These are phyloP conservation scores for Thalassiosira mediterranea DNA, from an alignment of 352 stramenopile species.

Conservation along the genomic window DNA sequence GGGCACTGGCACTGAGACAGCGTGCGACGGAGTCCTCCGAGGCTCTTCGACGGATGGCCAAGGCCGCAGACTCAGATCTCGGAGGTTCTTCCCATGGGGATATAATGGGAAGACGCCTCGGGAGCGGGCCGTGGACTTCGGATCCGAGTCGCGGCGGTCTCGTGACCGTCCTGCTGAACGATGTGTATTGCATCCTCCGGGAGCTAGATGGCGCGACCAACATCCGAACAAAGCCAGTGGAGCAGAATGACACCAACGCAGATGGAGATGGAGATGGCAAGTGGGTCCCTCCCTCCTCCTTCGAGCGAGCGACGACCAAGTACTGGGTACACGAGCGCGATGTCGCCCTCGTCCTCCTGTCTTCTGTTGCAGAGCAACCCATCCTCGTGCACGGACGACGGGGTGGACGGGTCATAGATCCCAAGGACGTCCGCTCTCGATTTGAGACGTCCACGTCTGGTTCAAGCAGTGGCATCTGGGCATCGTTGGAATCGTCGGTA, in stretches of 20 bases:
- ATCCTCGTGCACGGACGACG: slow-evolving; percentile 43
- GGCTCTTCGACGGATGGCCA: too few species aligned
- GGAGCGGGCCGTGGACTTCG: not conserved
- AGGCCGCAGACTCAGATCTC: too few species aligned
- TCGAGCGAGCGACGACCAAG: slow-evolving; percentile 42
- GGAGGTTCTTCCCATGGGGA: too few species aligned
- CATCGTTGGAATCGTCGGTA: slow-evolving; percentile 28
- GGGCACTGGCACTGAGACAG: too few species aligned
- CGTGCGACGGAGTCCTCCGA: too few species aligned
- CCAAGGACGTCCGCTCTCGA: slow-evolving; percentile 1
- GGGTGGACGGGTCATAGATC: slow-evolving; percentile 9
- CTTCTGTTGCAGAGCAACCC: slow-evolving; percentile 20
- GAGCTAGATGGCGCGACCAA: slow-evolving; percentile 7
- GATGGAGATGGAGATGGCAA: slow-evolving; percentile 7
- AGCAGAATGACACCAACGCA: too few species aligned
- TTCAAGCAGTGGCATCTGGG: slow-evolving; percentile 20
- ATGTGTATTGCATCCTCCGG: slow-evolving; percentile 18
- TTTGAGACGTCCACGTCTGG: not conserved
- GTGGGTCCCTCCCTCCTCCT: slow-evolving; percentile 31
- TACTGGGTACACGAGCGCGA: slow-evolving; percentile 46
- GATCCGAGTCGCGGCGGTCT: not conserved
- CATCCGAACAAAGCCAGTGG: too few species aligned
- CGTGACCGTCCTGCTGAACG: slow-evolving; percentile 15
- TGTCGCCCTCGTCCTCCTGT: slow-evolving; percentile 31
- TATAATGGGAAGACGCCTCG: not conserved